Conservation (phyloP, 2,329 filamentous ascomycete genomes). For the Arthrobotrys megalospora region DNA sequence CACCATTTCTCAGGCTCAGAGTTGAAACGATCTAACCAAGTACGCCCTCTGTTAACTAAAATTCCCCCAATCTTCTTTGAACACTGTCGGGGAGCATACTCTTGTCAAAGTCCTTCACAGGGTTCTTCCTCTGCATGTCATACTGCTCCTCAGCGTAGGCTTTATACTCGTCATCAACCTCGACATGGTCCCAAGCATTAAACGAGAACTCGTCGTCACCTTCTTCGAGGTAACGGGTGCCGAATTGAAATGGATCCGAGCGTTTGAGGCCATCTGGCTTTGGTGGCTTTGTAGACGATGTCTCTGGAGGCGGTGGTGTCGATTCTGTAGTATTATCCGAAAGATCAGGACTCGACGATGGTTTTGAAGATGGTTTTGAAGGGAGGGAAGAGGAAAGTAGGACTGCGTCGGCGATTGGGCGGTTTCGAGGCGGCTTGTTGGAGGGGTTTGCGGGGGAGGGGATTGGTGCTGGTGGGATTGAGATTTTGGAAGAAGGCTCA, state of each 20-base stretch:
- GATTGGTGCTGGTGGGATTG: conserved; percentile 36
- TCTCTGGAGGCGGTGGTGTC: neutral
- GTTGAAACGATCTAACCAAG: conserved; percentile 81
- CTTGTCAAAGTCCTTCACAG: conserved; percentile 94
- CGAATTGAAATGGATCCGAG: conserved; percentile 94
- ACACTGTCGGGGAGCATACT: conserved; percentile 71
- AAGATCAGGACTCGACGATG: conserved; percentile 13
- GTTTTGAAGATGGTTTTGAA: conserved; percentile 48
- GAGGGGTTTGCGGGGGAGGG: conserved; percentile 52
- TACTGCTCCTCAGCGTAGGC: conserved; percentile 89
- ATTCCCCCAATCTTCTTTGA: neutral
- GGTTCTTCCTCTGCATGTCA: conserved; percentile 84
- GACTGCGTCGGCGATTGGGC: conserved; percentile 47
- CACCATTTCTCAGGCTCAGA: conserved; percentile 93
- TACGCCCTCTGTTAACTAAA: conserved; percentile 50
- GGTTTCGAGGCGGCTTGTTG: conserved; percentile 49
- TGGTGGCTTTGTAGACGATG: conserved; percentile 19
- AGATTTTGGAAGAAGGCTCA: neutral
- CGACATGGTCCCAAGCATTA: conserved; percentile 99
- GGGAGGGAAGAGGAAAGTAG: conserved; percentile 48
- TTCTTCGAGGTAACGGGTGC: conserved; percentile 78
- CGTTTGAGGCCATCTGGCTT: conserved; percentile 76
- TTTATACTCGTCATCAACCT: conserved; percentile 89
- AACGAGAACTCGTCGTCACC: conserved; percentile 94
- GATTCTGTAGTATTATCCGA: neutral